Evolutionary conservation across 2,329 filamentous ascomycete species (phyloP).

Genomic region (Fusarium papillatum): DNA sequence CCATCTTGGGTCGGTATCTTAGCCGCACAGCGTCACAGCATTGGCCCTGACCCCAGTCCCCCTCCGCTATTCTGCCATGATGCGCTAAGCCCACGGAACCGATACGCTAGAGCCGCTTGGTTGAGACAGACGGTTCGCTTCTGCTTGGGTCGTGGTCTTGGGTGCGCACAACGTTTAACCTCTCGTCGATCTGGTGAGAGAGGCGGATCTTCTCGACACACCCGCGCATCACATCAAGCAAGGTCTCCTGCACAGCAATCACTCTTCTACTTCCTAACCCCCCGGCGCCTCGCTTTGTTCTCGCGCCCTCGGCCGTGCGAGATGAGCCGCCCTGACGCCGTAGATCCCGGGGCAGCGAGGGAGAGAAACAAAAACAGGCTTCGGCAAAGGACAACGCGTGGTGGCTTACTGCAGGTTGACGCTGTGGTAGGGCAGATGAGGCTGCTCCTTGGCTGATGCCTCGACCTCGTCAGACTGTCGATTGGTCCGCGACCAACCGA

Average conservation of each 20-base stretch:
- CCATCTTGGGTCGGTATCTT: conserved; percentile 23
- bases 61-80: conserved; percentile 9
- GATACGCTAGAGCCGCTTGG: conserved; percentile 30
- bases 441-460: conserved; percentile 27
- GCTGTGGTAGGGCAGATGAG: conserved; percentile 28
- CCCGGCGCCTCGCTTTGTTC: conserved; percentile 8
- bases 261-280: background rate
- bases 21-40: conserved; percentile 17
- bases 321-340: background rate
- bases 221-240: background rate
- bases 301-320: background rate
- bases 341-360: conserved; percentile 1
- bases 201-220: background rate
- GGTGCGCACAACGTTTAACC: background rate
- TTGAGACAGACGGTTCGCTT: conserved; percentile 22
- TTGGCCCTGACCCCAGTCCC: conserved; percentile 13
- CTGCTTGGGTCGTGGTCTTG: background rate
- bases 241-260: conserved; percentile 15
- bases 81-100: conserved; percentile 32
- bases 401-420: conserved; percentile 35
- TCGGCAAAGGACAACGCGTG: conserved; percentile 32
- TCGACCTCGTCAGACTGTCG: conserved; percentile 16
- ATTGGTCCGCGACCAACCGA: conserved; percentile 34
- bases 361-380: conserved; percentile 34
- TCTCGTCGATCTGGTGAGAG: background rate